A percentile compares a stretch with the other conserved stretches of the same genome.
Conservation (phyloP, 2,329 filamentous ascomycete species). For the Nemania sp. region DNA sequence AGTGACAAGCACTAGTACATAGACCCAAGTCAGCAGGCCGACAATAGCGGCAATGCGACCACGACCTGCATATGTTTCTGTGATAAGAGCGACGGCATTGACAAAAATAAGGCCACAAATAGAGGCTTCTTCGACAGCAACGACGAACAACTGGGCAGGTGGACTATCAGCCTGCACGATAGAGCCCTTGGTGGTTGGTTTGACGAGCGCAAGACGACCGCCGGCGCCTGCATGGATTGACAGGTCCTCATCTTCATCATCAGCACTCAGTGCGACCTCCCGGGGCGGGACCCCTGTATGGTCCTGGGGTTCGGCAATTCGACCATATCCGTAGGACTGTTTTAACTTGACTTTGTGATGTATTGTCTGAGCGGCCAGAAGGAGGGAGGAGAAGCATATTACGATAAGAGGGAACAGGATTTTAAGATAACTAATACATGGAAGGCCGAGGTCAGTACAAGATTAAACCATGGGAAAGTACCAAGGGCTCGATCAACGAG, state of each 20-base stretch:
- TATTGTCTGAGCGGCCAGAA: constrained; percentile 64
- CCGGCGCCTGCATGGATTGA: constrained; percentile 55
- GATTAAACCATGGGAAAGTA: not conserved
- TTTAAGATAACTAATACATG: constrained; percentile 69
- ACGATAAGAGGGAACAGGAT: constrained; percentile 77
- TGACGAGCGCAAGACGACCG: constrained; percentile 61
- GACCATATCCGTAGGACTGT: constrained; percentile 61
- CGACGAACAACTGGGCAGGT: constrained; percentile 69
- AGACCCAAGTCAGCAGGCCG: constrained; percentile 77
- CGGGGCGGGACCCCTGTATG: constrained; percentile 60
- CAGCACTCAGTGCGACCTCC: constrained; percentile 52
- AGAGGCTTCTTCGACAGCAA: constrained; percentile 75
- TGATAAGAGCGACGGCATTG: constrained; percentile 67
- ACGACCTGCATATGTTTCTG: constrained; percentile 61
- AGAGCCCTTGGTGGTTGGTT: constrained; percentile 65
- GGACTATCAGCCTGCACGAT: constrained; percentile 77
- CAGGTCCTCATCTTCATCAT: constrained; percentile 64
- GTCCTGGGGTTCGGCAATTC: constrained; percentile 51
- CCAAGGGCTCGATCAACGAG: not conserved
- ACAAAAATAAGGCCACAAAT: constrained; percentile 72
- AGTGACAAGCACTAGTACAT: constrained; percentile 74
- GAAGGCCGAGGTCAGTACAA: constrained; percentile 6
- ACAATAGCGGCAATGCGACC: constrained; percentile 65
- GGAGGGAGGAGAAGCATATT: constrained; percentile 70
- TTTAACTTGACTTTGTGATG: constrained; percentile 57